These are phyloP conservation scores for Hypholoma sublateritium DNA, from an alignment of 768 basidiomycete genomes.

Conservation along the genomic window DNA sequence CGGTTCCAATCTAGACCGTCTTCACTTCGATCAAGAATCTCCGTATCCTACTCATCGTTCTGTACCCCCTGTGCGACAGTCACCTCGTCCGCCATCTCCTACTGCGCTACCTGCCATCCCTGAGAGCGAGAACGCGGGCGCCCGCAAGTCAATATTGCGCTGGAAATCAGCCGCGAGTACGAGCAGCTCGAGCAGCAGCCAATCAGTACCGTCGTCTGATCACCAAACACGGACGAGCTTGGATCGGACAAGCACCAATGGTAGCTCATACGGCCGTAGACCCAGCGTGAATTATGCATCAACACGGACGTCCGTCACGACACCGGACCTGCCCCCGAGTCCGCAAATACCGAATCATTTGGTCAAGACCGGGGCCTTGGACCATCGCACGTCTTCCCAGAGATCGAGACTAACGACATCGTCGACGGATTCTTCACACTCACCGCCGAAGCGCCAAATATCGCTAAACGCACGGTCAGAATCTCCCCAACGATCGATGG, in stretches of 20 bases:
- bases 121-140: slow-evolving; percentile 43
- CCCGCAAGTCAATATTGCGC: slow-evolving; percentile 73
- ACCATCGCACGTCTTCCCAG: slow-evolving; percentile 25
- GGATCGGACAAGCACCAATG: slow-evolving; percentile 33
- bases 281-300: slow-evolving; percentile 19
- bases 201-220: slow-evolving; percentile 25
- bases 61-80: slow-evolving; percentile 21
- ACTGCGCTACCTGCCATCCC: slow-evolving; percentile 28
- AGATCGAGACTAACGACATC: slow-evolving; percentile 33
- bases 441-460: slow-evolving; percentile 24
- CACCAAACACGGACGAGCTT: slow-evolving; percentile 33
- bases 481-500: slow-evolving; percentile 36
- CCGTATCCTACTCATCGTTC: slow-evolving; percentile 55
- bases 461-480: slow-evolving; percentile 24
- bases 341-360: slow-evolving; percentile 60
- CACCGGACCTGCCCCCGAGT: slow-evolving; percentile 58
- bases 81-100: slow-evolving; percentile 33
- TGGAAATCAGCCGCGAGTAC: slow-evolving; percentile 41
- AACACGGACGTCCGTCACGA: slow-evolving; percentile 32
- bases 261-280: slow-evolving; percentile 12
- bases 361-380: slow-evolving; percentile 23
- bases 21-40: slow-evolving; percentile 75
- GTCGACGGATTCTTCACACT: slow-evolving; percentile 32
- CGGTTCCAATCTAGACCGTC: slow-evolving; percentile 38
- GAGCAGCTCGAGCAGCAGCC: slow-evolving; percentile 15